Percentiles rank a stretch among this genome's conserved stretches.
Conservation (phyloP, 2,329 filamentous ascomycete species). For the Paecilomyces niveus region DNA sequence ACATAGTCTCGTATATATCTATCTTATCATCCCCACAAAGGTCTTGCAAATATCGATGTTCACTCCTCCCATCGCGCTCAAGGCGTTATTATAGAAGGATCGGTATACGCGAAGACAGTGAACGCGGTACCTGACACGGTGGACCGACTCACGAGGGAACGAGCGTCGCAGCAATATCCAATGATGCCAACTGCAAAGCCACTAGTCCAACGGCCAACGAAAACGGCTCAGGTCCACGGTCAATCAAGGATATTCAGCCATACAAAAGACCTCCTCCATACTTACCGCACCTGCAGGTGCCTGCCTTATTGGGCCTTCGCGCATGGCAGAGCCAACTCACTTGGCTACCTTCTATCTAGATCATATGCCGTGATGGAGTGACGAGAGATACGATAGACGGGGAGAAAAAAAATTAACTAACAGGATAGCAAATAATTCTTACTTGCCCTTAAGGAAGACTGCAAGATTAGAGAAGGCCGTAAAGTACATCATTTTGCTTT, state of each 20-base stretch:
- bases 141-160: not conserved
- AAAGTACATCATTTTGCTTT: not conserved
- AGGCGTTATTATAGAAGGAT: not conserved
- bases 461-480: not conserved
- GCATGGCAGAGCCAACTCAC: conserved; percentile 12
- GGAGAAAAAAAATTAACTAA: not conserved
- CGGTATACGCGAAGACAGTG: not conserved
- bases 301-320: conserved; percentile 3
- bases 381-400: not conserved
- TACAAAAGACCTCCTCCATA: not conserved
- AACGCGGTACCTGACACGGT: conserved; percentile 1
- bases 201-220: not conserved
- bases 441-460: not conserved
- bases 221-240: not conserved
- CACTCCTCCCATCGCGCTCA: not conserved
- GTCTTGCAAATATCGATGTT: not conserved
- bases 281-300: not conserved
- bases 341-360: conserved; percentile 5
- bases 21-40: not conserved
- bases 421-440: not conserved
- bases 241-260: not conserved
- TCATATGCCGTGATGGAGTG: conserved; percentile 4
- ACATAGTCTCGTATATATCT: too few species aligned
- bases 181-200: not conserved
- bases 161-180: not conserved